Evolutionary conservation across 2,329 filamentous ascomycete genomes (phyloP).

Genomic region (Cordyceps cateniannulata): DNA sequence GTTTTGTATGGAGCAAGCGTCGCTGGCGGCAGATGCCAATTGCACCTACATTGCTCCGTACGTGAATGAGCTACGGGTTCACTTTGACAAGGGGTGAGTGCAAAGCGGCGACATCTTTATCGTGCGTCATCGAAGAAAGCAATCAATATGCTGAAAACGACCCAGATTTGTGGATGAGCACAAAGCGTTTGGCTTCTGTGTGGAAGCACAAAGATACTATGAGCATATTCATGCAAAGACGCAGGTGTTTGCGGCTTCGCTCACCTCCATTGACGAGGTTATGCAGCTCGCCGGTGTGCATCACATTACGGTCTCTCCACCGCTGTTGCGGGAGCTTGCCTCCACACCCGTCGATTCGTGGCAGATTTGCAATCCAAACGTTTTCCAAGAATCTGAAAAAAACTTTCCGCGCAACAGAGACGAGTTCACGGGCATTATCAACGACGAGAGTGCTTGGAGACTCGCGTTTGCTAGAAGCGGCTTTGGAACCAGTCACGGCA

Average conservation of each 20-base stretch:
- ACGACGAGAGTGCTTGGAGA: slow-evolving; percentile 42
- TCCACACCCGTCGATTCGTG: slow-evolving; percentile 27
- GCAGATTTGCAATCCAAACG: slow-evolving; percentile 15
- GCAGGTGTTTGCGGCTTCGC: slow-evolving; percentile 48
- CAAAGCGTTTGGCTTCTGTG: slow-evolving; percentile 44
- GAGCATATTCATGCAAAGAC: slow-evolving; percentile 34
- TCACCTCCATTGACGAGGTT: slow-evolving; percentile 53
- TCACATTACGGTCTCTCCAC: slow-evolving; percentile 53
- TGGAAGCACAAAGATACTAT: slow-evolving; percentile 48
- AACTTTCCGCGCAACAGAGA: neutral
- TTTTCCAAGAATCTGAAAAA: neutral
- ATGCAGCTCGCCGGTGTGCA: slow-evolving; percentile 48
- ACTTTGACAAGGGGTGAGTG: slow-evolving; percentile 45
- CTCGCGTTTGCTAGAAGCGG: slow-evolving; percentile 43
- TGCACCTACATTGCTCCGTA: slow-evolving; percentile 61
- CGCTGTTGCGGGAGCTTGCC: slow-evolving; percentile 41
- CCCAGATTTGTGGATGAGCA: slow-evolving; percentile 40
- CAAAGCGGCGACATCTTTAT: neutral
- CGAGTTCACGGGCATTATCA: slow-evolving; percentile 18
- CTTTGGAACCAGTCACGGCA: slow-evolving; percentile 41
- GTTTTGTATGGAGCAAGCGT: slow-evolving; percentile 55
- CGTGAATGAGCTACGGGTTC: slow-evolving; percentile 58
- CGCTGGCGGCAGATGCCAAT: slow-evolving; percentile 47
- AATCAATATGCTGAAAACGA: neutral
- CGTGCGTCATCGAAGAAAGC: neutral